Evolutionary conservation across 768 basidiomycete genomes (phyloP).

Genomic region (Leccinum pellstonianum): DNA sequence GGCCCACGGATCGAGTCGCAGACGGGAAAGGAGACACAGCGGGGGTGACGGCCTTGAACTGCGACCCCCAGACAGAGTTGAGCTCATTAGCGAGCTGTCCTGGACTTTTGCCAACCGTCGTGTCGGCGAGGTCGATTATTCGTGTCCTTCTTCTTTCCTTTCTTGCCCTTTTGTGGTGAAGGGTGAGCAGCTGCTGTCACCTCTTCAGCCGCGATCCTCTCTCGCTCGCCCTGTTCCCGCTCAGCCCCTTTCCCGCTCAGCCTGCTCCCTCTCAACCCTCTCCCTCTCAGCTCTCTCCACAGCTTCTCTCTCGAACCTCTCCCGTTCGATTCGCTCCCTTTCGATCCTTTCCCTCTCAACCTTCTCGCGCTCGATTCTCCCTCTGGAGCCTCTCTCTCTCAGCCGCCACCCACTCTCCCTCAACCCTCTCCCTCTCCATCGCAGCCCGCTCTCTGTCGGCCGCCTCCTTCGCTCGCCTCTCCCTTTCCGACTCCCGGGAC

Average conservation of each 20-base stretch:
- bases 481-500: too few relatives aligned
- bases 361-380: conserved; percentile 10
- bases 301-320: conserved; percentile 7
- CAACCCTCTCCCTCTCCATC: conserved; percentile 13
- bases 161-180: conserved; percentile 13
- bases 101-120: conserved; percentile 38
- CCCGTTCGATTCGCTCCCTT: not conserved
- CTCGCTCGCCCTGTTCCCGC: conserved; percentile 16
- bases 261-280: too few relatives aligned
- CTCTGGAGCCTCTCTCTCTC: conserved; percentile 16
- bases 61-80: conserved; percentile 49
- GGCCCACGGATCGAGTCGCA: conserved; percentile 24
- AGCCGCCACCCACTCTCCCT: conserved; percentile 15
- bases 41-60: conserved; percentile 29
- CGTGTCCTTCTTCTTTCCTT: conserved; percentile 20
- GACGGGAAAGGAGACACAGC: conserved; percentile 29
- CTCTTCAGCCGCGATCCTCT: conserved; percentile 10
- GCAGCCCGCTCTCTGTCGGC: conserved; percentile 19
- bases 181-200: not conserved
- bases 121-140: conserved; percentile 37
- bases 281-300: conserved; percentile 4
- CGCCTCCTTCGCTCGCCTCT: conserved; percentile 22
- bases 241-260: not conserved
- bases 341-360: conserved; percentile 7
- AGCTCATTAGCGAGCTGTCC: conserved; percentile 43